Evolutionary conservation across 176 grass and related monocot species (phyloP).

Genomic region (Oryza nivara): DNA sequence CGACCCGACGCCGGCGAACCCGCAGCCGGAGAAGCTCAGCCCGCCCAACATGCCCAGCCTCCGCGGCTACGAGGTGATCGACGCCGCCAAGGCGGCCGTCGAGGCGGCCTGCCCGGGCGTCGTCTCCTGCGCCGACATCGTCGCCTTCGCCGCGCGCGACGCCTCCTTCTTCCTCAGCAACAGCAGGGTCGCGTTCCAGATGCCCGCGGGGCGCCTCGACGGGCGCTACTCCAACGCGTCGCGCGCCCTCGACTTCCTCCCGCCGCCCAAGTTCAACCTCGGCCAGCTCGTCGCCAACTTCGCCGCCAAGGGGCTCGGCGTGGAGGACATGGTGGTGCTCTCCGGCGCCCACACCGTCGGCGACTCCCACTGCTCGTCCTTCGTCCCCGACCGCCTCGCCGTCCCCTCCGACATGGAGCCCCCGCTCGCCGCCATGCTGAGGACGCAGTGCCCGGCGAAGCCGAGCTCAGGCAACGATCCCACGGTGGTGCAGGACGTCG

Average conservation of each 20-base stretch:
- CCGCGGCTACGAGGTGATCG: slow-evolving; percentile 65
- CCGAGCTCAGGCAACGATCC: slow-evolving; percentile 18
- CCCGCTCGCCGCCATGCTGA: background rate
- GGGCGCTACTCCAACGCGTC: slow-evolving; percentile 10
- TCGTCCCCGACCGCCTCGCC: slow-evolving; percentile 35
- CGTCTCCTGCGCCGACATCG: slow-evolving; percentile 59
- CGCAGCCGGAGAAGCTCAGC: slow-evolving; percentile 40
- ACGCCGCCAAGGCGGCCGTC: slow-evolving; percentile 53
- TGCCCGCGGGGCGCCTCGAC: slow-evolving; percentile 54
- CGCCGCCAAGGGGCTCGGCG: slow-evolving; percentile 37
- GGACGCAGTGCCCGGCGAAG: background rate
- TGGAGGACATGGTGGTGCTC: slow-evolving; percentile 50
- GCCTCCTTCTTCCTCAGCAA: slow-evolving; percentile 37
- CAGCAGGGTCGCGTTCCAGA: slow-evolving; percentile 7
- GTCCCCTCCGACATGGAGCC: background rate
- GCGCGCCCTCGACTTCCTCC: slow-evolving; percentile 16
- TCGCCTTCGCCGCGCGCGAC: slow-evolving; percentile 56
- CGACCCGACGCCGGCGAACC: slow-evolving; percentile 37
- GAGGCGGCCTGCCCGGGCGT: slow-evolving; percentile 38
- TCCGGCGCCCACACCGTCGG: slow-evolving; percentile 54
- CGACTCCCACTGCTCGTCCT: slow-evolving; percentile 47
- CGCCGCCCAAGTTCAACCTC: background rate
- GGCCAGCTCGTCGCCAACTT: background rate
- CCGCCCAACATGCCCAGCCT: slow-evolving; percentile 57
- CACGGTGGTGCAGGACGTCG: slow-evolving; percentile 43